Percentiles rank a stretch among this genome's conserved stretches.
Conservation (phyloP, 306 rosid species). For the Echinosophora koreensis region DNA sequence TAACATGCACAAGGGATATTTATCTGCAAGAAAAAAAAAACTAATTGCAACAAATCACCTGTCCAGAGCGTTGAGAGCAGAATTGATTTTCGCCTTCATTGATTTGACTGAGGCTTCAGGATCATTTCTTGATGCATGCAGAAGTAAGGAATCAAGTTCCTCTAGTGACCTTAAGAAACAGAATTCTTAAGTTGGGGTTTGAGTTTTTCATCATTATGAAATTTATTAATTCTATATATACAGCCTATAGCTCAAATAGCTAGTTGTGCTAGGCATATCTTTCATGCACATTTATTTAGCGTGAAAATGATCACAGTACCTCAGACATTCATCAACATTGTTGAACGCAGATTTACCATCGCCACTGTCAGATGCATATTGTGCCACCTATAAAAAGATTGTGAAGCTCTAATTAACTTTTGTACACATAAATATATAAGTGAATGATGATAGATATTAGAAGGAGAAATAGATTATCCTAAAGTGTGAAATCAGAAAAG, state of each 20-base stretch:
- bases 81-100: constrained; percentile 70
- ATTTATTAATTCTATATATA: neutral
- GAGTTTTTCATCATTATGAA: constrained; percentile 32
- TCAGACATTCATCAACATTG: constrained; percentile 83
- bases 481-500: constrained; percentile 17
- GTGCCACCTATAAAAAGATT: constrained; percentile 73
- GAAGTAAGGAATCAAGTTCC: constrained; percentile 82
- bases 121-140: constrained; percentile 91
- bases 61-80: constrained; percentile 71
- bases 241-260: constrained; percentile 8
- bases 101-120: constrained; percentile 73
- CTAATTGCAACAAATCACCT: constrained; percentile 55
- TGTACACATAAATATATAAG: neutral
- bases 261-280: neutral
- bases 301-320: constrained; percentile 55
- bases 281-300: constrained; percentile 1
- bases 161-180: constrained; percentile 75
- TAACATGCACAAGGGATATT: constrained; percentile 18
- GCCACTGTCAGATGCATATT: constrained; percentile 83
- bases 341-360: constrained; percentile 70
- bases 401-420: constrained; percentile 39
- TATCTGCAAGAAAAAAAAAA: neutral
- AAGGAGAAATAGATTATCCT: constrained; percentile 11
- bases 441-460: neutral
- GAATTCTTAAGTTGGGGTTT: constrained; percentile 34